Conservation (phyloP, 192 early-diverging fungal genomes). For the Backusella tarrabulga region DNA sequence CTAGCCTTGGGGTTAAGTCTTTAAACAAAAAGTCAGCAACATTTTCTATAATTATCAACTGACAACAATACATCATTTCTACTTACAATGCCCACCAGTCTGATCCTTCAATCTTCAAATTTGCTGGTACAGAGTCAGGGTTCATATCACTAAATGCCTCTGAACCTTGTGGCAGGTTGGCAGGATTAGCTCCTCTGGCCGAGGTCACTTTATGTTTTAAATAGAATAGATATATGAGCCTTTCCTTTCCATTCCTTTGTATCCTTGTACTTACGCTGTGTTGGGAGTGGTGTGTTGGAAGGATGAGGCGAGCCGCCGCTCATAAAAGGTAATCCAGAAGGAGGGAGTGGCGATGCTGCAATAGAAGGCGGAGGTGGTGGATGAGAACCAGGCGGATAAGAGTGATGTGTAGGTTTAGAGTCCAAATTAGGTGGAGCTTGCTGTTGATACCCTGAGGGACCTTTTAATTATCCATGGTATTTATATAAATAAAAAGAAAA, state of each 20-base stretch:
- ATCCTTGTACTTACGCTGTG: constrained; percentile 5
- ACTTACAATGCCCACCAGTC: constrained; percentile 86
- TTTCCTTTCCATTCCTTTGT: not conserved
- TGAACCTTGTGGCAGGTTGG: not conserved
- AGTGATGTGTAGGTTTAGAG: constrained; percentile 38
- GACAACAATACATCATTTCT: not conserved
- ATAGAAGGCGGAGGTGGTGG: not conserved
- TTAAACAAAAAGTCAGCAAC: not conserved
- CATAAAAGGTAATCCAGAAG: constrained; percentile 11
- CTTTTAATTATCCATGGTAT: not conserved
- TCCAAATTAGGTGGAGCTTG: constrained; percentile 44
- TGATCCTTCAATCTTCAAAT: constrained; percentile 71
- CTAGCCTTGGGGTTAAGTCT: constrained; percentile 61
- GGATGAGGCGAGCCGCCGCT: constrained; percentile 5
- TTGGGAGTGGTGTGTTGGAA: constrained; percentile 11
- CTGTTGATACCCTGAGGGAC: not conserved
- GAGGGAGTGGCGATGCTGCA: constrained; percentile 11
- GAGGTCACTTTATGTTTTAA: not conserved
- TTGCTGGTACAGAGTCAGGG: constrained; percentile 70
- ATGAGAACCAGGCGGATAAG: constrained; percentile 22
- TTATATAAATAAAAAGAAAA: not conserved
- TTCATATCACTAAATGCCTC: constrained; percentile 68
- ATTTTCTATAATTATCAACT: not conserved
- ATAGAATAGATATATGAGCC: not conserved
- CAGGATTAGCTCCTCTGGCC: not conserved